Conservation (phyloP, 164 flowering plant genomes). For the Stephania yunnanensis region DNA sequence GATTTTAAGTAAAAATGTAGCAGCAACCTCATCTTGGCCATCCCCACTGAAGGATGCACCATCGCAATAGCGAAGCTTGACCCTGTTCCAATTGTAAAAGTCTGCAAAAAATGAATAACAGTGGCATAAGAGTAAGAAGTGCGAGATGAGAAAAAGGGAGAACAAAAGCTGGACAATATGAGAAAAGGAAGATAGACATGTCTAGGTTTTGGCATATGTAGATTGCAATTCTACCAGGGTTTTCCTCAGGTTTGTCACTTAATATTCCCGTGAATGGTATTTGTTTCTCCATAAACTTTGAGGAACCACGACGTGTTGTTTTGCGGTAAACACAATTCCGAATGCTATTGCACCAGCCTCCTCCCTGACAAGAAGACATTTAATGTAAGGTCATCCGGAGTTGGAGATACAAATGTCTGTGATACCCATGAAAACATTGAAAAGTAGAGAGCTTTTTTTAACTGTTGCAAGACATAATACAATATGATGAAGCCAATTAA, state of each 20-base stretch:
- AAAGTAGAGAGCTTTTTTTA: too few relatives aligned
- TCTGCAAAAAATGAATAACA: constrained; percentile 34
- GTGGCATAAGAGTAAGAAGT: background rate
- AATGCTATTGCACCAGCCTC: constrained; percentile 82
- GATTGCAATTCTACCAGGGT: constrained; percentile 55
- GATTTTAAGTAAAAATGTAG: background rate
- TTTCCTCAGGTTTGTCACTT: constrained; percentile 78
- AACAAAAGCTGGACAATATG: background rate
- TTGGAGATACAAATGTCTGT: background rate
- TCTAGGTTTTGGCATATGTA: background rate
- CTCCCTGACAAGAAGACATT: constrained; percentile 49
- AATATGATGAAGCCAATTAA: background rate
- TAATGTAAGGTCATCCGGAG: background rate
- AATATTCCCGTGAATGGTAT: constrained; percentile 80
- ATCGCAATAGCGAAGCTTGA: constrained; percentile 87
- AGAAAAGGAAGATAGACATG: background rate
- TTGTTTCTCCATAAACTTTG: constrained; percentile 64
- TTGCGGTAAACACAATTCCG: constrained; percentile 70
- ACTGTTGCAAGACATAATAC: too few relatives aligned
- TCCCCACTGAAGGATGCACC: constrained; percentile 92
- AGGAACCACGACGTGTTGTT: constrained; percentile 82
- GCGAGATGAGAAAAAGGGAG: background rate
- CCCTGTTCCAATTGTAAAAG: constrained; percentile 95
- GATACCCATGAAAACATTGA: too few relatives aligned
- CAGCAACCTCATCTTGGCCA: constrained; percentile 56